Evolutionary conservation across 2,329 filamentous ascomycete species (phyloP).

Genomic region (Coniella vitis): DNA sequence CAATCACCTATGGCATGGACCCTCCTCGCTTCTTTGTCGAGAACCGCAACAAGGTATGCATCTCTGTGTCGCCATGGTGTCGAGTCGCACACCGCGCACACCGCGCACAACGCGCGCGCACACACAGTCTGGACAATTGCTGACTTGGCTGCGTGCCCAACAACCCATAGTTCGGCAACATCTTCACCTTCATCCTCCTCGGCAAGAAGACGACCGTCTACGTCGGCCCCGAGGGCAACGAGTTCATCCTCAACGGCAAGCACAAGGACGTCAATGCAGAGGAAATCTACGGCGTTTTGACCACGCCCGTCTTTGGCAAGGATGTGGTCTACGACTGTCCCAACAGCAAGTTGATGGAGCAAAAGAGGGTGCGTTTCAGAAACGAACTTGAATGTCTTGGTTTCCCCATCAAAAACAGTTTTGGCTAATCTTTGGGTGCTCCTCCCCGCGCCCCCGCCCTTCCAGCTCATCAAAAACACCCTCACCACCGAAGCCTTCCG

Average conservation of each 20-base stretch:
- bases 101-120: too few species aligned
- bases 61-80: not conserved
- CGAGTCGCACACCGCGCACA: not conserved
- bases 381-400: too few species aligned
- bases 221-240: constrained; percentile 44
- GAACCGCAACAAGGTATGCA: constrained; percentile 57
- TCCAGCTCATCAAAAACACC: constrained; percentile 62
- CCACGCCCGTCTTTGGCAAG: constrained; percentile 59
- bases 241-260: constrained; percentile 51
- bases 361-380: constrained; percentile 62
- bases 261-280: constrained; percentile 46
- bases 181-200: constrained; percentile 48
- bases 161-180: constrained; percentile 38
- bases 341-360: constrained; percentile 80
- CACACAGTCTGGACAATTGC: too few species aligned
- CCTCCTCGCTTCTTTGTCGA: constrained; percentile 80
- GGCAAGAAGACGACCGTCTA: constrained; percentile 44
- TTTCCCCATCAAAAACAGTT: too few species aligned
- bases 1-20: constrained; percentile 90
- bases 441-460: not conserved
- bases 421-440: too few species aligned
- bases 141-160: too few species aligned
- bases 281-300: constrained; percentile 45
- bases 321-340: constrained; percentile 81
- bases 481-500: constrained; percentile 58